Evolutionary conservation across 441 rosid genomes (phyloP), one percentile per base, ranked within the genome.

Genomic region (Syzygium syzygioides): DNA sequence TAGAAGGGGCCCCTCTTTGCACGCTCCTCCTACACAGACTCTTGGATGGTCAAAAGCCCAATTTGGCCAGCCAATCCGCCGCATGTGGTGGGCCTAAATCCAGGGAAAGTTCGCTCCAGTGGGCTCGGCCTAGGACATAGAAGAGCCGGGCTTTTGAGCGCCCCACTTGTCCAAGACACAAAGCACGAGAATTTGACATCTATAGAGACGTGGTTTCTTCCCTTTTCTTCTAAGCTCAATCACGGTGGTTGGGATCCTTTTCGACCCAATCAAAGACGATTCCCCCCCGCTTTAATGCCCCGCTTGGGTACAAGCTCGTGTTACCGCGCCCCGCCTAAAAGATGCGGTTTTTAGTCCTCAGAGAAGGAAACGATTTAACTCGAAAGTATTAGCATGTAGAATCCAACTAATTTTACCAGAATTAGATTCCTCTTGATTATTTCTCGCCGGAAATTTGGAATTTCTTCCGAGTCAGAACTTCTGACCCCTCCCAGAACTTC

Each of bases 401-500:
- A 45, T 45, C 48, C 48, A 45, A 15, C 68, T 60, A 14, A 0
- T 5, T 14, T 60, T 60, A 6, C 13, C 68, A 28, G 68, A 1
- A 60, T 1, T 28, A 60, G 37, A 30, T 30, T 64, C 30, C 23
- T 64, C 19, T 30, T n/a, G 17, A n/a, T 64, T 30, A n/a, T n/a
- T 3, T 62, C 9, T 62, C 32, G 14, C 2, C 2, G 19, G 34
- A 62, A 62, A 62, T 62, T 62, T n/a, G 0, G 6, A n/a, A 62
- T n/a, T n/a, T n/a, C 48, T 45, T 45, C 7, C 7, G 48, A 4
- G 19, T n/a, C n/a, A n/a, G 34, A 62, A 9, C 14, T n/a, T n/a
- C 14, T 14, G 13, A 15, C 23, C 13, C 41, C 3, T 7, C 0
- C 11, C 13, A 0, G 0, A 17, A 9, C 14, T n/a, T n/a, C 14